Base-by-base conservation (phyloP, 805 yeast species). In the Saturnispora galanensis region DNA sequence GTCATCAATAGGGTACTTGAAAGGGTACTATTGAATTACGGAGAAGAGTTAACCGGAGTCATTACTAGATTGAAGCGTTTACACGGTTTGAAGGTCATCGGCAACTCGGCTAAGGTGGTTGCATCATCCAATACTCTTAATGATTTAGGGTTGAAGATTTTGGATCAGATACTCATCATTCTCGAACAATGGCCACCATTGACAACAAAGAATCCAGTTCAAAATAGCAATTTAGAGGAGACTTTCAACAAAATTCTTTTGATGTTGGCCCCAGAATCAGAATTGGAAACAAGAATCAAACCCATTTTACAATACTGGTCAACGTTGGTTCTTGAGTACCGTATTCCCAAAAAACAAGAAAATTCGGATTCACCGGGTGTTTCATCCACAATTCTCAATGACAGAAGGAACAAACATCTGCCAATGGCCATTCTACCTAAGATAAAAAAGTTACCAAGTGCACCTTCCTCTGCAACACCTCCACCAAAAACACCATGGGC, bases 71-170 rank as follows among this genome's bases (percentile, higher is more conserved):
- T 89, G 36, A 76, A 86, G 54, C 74, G 80, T 48, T 70, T 87
- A 56, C 98, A 89, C 60, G 98, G 97, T 10, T 84, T 87, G 62
- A 81, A 81, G 56, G 79, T 93, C 15, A 68, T 89, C 42, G 75
- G 84, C 12, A 73, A 79, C 11, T 64, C 85, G 5, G 57, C 88
- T 42, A 69, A 70, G 49, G 66, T 64, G 10, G 35, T 58, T 38
- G 42, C 58, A 31, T 31, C 50, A 2, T 53, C 35, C 10, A 35
- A 41, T 3, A 35, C 26, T 4, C 33, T 59, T 7, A 42, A 37
- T 56, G 52, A 50, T 2, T 55, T 57, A 10, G 71, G 71, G 46
- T 68, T 64, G 18, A 66, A 62, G 1, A 57, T 81, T 38, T 65
- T 74, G 5, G 49, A 54, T 3, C 61, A 69, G 53, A 71, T 85